These are phyloP conservation scores for Peronospora tabacina DNA, from an alignment of 352 stramenopile species.

Conservation along the genomic window DNA sequence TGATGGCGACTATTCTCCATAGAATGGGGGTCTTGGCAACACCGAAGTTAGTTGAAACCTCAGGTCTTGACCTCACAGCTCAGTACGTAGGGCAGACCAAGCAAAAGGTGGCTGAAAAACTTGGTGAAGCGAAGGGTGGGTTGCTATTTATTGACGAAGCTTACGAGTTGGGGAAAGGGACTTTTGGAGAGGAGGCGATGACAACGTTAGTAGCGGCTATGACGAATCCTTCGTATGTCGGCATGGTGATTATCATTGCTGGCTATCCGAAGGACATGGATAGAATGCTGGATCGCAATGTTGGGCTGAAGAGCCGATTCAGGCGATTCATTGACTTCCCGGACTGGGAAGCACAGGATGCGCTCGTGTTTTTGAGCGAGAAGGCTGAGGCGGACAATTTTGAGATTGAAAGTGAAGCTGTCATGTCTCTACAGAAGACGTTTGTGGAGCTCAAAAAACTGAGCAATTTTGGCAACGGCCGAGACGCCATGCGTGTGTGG, in stretches of 20 bases:
- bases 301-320: conserved; percentile 88
- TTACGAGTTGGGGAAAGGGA: conserved; percentile 84
- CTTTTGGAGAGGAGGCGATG: conserved; percentile 82
- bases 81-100: conserved; percentile 87
- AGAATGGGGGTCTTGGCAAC: conserved; percentile 87
- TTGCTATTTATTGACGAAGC: conserved; percentile 92
- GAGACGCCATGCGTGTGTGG: conserved; percentile 71
- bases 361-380: conserved; percentile 48
- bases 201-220: conserved; percentile 86
- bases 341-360: conserved; percentile 82
- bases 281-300: conserved; percentile 84
- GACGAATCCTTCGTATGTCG: conserved; percentile 73
- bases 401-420: conserved; percentile 59
- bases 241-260: conserved; percentile 87
- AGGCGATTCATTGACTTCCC: conserved; percentile 84
- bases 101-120: conserved; percentile 79
- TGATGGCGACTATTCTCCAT: conserved; percentile 91
- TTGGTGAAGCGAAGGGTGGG: conserved; percentile 84
- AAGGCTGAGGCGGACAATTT: conserved; percentile 60
- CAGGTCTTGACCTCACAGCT: conserved; percentile 81
- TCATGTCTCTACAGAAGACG: conserved; percentile 40
- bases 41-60: conserved; percentile 88
- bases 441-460: conserved; percentile 59
- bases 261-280: conserved; percentile 87
- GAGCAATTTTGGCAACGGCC: conserved; percentile 87